Evolutionary conservation across 345 rosid genomes (phyloP).

Genomic region (Punica granatum): DNA sequence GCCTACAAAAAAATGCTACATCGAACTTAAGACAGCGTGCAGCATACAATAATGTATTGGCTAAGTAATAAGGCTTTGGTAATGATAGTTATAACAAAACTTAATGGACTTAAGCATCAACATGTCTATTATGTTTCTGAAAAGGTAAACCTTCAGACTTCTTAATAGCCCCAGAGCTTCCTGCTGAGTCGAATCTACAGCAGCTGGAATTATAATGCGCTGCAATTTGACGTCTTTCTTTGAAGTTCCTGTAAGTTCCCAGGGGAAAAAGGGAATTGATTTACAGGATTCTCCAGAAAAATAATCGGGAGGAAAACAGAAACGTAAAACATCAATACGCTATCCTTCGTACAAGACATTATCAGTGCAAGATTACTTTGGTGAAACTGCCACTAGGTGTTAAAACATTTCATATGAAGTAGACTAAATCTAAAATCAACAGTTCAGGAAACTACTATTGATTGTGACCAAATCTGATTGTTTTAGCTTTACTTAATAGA

Average conservation of each 20-base stretch:
- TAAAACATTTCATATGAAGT: neutral
- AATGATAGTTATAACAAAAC: slow-evolving; percentile 1
- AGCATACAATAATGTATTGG: neutral
- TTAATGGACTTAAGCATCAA: neutral
- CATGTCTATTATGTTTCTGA: slow-evolving; percentile 2
- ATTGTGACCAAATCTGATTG: neutral
- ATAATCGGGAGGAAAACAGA: neutral
- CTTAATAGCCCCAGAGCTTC: slow-evolving; percentile 59
- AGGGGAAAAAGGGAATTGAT: neutral
- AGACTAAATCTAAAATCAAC: neutral
- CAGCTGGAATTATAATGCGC: slow-evolving; percentile 27
- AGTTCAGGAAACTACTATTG: neutral
- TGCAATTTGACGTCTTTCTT: slow-evolving; percentile 24
- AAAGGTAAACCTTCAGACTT: slow-evolving; percentile 58
- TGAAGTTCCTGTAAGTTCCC: slow-evolving; percentile 6
- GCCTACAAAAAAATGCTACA: neutral
- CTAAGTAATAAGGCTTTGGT: slow-evolving; percentile 3
- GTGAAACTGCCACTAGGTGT: neutral
- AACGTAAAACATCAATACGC: neutral
- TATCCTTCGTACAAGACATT: neutral
- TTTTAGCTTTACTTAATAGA: neutral
- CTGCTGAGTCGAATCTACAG: slow-evolving; percentile 63
- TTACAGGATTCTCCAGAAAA: neutral
- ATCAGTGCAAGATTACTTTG: neutral
- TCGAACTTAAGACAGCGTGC: neutral